Base-by-base conservation (phyloP, 108 stramenopile species). In the Skeletonema potamos region DNA sequence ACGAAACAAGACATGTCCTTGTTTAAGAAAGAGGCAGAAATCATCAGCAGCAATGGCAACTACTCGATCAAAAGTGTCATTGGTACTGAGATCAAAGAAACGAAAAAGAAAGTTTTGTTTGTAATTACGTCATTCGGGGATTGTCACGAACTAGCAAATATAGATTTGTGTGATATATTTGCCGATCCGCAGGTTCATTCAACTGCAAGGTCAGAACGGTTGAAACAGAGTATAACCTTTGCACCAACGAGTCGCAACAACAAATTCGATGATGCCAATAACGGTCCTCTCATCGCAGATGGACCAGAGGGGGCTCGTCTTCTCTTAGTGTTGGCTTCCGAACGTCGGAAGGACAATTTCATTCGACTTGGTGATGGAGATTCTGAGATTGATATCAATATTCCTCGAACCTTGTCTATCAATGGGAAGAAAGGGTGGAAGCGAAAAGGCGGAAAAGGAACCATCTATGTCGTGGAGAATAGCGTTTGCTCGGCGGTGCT, bases 241-340 rank as follows among this genome's bases (percentile, higher is more conserved):
- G 22, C n/a, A n/a, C n/a, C n/a, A n/a, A n/a, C 27, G 15, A 22
- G 28, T 27, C 13, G 30, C 13, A 28, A 66, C 15, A 59, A 43
- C 6, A 41, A 4, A 32, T 3, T 30, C 17, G 28, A 58, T 29
- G 39, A 27, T 15, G 34, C 4, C 36, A n/a, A 27, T 20, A 3
- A 58, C 6, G 64, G 61, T 20, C 87, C 89, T 56, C 74, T 94
- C 2, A 65, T 90, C 26, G 24, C 76, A 13, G 83, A 88, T 65
- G 81, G 82, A n/a, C 89, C 91, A 0, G 93, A 94, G 70, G 89
- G 87, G 11, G 90, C 89, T 41, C 64, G 89, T 57, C 12, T 94
- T 15, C 54, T 92, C 65, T 67, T 75, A 10, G 81, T 87, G n/a
- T 54, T 94, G 54, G 91, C 91, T 37, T 90, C 87, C 2, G 82